These are phyloP conservation scores for Spirogloea muscicola DNA, from an alignment of 139 green algal genomes.

Conservation along the genomic window DNA sequence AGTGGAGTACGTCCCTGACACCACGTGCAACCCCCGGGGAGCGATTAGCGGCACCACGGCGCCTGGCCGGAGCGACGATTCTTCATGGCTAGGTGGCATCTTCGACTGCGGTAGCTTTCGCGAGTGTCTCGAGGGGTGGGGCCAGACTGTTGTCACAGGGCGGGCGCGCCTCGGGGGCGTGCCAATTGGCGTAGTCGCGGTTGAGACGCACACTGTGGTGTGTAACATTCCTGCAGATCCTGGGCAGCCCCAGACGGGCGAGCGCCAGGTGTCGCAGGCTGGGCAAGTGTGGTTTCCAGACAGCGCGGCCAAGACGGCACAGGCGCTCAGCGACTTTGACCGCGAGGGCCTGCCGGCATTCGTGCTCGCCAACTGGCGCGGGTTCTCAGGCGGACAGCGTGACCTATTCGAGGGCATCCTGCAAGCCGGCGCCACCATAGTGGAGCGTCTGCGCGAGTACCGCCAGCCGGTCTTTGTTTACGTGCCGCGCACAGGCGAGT, in stretches of 20 bases:
- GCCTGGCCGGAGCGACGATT: not conserved
- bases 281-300: slow-evolving; percentile 95
- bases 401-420: slow-evolving; percentile 98
- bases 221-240: slow-evolving; percentile 87
- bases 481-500: slow-evolving; percentile 84
- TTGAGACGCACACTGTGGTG: slow-evolving; percentile 81
- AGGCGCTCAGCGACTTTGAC: slow-evolving; percentile 96
- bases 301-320: slow-evolving; percentile 90
- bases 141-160: slow-evolving; percentile 85
- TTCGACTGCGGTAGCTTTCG: slow-evolving; percentile 45
- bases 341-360: slow-evolving; percentile 91
- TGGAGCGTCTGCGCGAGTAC: slow-evolving; percentile 90
- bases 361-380: slow-evolving; percentile 97
- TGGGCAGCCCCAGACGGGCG: slow-evolving; percentile 60
- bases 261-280: slow-evolving; percentile 46
- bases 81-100: slow-evolving; percentile 27
- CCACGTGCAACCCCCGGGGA: slow-evolving; percentile 26
- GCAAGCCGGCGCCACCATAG: slow-evolving; percentile 84
- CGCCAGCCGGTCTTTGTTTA: slow-evolving; percentile 91
- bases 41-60: slow-evolving; percentile 13
- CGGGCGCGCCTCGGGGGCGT: slow-evolving; percentile 88
- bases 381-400: slow-evolving; percentile 92
- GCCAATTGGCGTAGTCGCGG: slow-evolving; percentile 87
- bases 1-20: slow-evolving; percentile 51
- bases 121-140: slow-evolving; percentile 69